Conservation (phyloP, 2,329 filamentous ascomycete genomes). For the Pseudogymnoascus sp. region DNA sequence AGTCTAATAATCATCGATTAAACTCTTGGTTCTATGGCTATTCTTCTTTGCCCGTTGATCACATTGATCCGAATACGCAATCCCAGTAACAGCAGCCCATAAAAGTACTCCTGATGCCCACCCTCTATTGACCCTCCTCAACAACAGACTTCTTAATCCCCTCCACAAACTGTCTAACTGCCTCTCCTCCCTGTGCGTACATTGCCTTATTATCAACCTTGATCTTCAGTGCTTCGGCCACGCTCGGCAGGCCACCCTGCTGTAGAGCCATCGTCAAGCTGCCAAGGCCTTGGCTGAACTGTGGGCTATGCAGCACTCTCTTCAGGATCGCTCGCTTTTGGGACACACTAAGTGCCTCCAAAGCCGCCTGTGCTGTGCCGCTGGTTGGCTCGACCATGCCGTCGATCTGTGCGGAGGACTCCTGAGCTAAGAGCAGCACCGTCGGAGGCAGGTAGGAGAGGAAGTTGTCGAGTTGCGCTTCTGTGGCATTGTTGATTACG, state of each 20-base stretch:
- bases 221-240: constrained; percentile 77
- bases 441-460: constrained; percentile 70
- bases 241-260: constrained; percentile 82
- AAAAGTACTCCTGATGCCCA: not conserved
- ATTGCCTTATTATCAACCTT: constrained; percentile 78
- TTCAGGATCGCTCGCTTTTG: constrained; percentile 76
- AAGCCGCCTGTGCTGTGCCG: constrained; percentile 61
- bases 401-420: constrained; percentile 48
- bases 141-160: constrained; percentile 75
- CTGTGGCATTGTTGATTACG: constrained; percentile 49
- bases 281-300: constrained; percentile 78
- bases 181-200: constrained; percentile 80
- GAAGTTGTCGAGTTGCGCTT: constrained; percentile 63
- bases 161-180: constrained; percentile 83
- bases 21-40: not conserved
- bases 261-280: constrained; percentile 81
- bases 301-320: constrained; percentile 77
- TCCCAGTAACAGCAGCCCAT: not conserved
- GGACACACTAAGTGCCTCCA: constrained; percentile 59
- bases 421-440: constrained; percentile 67
- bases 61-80: not conserved
- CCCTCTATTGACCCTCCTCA: constrained; percentile 32
- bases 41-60: not conserved
- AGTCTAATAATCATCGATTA: not conserved
- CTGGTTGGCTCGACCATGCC: constrained; percentile 56